Evolutionary conservation across 2,329 filamentous ascomycete genomes (phyloP), one percentile per base, ranked within the genome.

Genomic region (Calonectria leucothoes): DNA sequence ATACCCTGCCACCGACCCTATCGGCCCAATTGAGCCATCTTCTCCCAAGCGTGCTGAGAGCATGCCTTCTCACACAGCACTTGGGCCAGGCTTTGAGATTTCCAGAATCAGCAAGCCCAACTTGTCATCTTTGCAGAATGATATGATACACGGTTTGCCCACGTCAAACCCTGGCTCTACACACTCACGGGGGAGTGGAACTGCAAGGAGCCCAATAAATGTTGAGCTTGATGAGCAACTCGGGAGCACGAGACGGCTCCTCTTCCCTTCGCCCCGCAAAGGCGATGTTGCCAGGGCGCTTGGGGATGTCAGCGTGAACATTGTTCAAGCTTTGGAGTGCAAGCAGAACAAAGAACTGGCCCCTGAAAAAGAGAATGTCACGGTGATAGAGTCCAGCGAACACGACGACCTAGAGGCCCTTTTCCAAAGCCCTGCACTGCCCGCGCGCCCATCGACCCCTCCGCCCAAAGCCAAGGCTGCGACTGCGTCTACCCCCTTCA

Each of bases 231-330:
- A 87, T 68, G 82, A 86, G n/a, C 83, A 85, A 15, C 82, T 88
- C 23, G 91, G 90, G 39, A 84, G 82, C 66, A 95, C 93, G 0
- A 89, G 93, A 73, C 89, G 95, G 71, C 84, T 96, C 3, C 87
- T 97, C 1, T 97, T 97, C 80, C 93, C 94, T 1, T 95, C 94
- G 0, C 94, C 94, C 2, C 89, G 92, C 52, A 93, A 93, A 76
- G 90, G 91, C 35, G 90, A 89, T 42, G 87, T 91, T 57, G 85
- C 89, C 1, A 94, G 92, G 81, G 89, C 90, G 27, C 86, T 94
- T 3, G 89, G 89, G 63, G 91, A 93, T 78, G 82, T 91, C 49
- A 84, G 87, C 17, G 85, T 89, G 20, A 93, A 92, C 76, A 81
- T 88, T 66, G 85, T 89, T 51, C 86, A 88, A 72, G 85, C 86